A percentile compares a stretch with the other conserved stretches of the same genome.
Evolutionary conservation across 352 stramenopile genomes (phyloP).

Genomic region (Phytophthora cryptogea): DNA sequence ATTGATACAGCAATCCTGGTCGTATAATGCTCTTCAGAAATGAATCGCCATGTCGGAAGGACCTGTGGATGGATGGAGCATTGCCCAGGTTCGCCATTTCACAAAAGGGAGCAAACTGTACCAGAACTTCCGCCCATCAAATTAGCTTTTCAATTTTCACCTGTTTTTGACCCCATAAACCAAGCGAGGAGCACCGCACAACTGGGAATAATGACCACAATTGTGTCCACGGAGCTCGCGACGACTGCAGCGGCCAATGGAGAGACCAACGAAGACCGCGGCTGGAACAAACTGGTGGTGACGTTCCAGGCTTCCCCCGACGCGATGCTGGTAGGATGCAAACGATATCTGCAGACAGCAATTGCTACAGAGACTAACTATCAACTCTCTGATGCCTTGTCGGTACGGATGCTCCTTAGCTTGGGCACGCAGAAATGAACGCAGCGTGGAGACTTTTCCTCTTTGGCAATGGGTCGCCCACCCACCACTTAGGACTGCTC

Average conservation of each 20-base stretch:
- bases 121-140: constrained; percentile 4
- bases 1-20: too few species aligned
- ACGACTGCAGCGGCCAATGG: constrained; percentile 4
- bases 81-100: neutral
- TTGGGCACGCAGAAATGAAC: constrained; percentile 61
- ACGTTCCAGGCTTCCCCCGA: constrained; percentile 43
- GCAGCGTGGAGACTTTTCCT: constrained; percentile 82
- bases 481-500: constrained; percentile 79
- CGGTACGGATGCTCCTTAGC: constrained; percentile 32
- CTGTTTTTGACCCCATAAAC: constrained; percentile 16
- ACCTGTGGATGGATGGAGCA: too few species aligned
- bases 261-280: constrained; percentile 13
- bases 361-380: too few species aligned
- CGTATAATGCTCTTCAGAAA: neutral
- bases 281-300: constrained; percentile 41
- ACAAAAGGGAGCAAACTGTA: too few species aligned
- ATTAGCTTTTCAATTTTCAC: neutral
- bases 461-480: constrained; percentile 84
- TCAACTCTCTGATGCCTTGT: neutral
- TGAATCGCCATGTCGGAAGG: neutral
- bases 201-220: constrained; percentile 12
- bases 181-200: constrained; percentile 16
- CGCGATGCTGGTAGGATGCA: constrained; percentile 47
- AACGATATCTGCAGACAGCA: neutral
- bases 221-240: constrained; percentile 4